Evolutionary conservation across 2,329 filamentous ascomycete species (phyloP).

Genomic region (Diplodia intermedia): DNA sequence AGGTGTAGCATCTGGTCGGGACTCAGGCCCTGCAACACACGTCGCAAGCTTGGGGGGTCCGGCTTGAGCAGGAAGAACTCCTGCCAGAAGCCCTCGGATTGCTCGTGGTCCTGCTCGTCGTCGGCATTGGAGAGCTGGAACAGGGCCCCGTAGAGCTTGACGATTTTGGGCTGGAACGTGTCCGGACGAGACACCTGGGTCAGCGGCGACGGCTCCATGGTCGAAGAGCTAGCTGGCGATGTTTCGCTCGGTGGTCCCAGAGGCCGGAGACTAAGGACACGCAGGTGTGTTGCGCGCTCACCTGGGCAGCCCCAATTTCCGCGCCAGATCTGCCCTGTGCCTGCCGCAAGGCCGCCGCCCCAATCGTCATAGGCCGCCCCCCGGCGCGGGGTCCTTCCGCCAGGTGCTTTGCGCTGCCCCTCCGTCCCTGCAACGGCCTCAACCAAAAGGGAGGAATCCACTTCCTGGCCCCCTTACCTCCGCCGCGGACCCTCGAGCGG

Average conservation of each 20-base stretch:
- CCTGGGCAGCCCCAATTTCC: slow-evolving; percentile 23
- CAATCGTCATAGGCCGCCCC: slow-evolving; percentile 26
- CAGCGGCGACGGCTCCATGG: slow-evolving; percentile 89
- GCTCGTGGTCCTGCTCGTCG: slow-evolving; percentile 64
- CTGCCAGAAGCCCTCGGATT: slow-evolving; percentile 90
- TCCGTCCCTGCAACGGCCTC: slow-evolving; percentile 14
- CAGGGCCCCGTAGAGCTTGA: slow-evolving; percentile 83
- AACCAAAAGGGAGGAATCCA: background rate
- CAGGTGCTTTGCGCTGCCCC: slow-evolving; percentile 14
- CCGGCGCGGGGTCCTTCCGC: slow-evolving; percentile 23
- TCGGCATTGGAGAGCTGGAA: slow-evolving; percentile 65
- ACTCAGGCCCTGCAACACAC: slow-evolving; percentile 71
- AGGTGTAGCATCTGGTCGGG: slow-evolving; percentile 78
- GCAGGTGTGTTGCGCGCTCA: slow-evolving; percentile 27
- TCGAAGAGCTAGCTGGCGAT: background rate
- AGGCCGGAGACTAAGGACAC: slow-evolving; percentile 19
- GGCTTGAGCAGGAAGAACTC: slow-evolving; percentile 93
- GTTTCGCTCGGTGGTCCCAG: slow-evolving; percentile 6
- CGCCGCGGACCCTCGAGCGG: background rate
- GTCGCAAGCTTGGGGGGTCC: slow-evolving; percentile 71
- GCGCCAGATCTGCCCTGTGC: slow-evolving; percentile 23
- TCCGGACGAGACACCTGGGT: slow-evolving; percentile 91
- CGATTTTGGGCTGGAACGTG: slow-evolving; percentile 92
- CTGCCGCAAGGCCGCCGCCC: background rate
- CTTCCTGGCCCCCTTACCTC: slow-evolving; percentile 8